These are phyloP conservation scores for Clonostachys rosea DNA, from an alignment of 2,329 filamentous ascomycete species.

Conservation along the genomic window DNA sequence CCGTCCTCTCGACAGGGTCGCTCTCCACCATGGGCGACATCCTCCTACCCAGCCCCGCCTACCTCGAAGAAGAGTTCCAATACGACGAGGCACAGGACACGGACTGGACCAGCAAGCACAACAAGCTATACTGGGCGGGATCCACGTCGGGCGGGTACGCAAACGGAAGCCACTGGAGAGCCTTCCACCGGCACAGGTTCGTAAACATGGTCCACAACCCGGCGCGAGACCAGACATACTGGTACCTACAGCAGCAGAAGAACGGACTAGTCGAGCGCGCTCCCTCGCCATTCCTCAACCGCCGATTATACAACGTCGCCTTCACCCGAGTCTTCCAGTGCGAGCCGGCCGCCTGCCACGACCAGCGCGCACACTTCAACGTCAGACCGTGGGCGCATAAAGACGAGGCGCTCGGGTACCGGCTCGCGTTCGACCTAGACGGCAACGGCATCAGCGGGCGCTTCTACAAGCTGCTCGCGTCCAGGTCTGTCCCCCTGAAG, in stretches of 20 bases:
- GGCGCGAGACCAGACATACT: constrained; percentile 8
- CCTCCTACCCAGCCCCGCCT: constrained; percentile 44
- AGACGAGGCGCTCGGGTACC: constrained; percentile 27
- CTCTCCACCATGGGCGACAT: constrained; percentile 46
- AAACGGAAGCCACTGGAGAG: constrained; percentile 24
- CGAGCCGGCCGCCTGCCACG: constrained; percentile 22
- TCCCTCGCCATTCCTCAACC: constrained; percentile 24
- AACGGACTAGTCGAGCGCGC: constrained; percentile 8
- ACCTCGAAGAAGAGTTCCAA: constrained; percentile 31
- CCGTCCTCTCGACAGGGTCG: constrained; percentile 38
- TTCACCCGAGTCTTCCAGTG: constrained; percentile 44
- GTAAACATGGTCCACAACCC: constrained; percentile 28
- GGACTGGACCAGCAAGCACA: constrained; percentile 41
- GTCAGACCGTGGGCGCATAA: constrained; percentile 21
- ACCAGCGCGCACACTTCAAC: constrained; percentile 22
- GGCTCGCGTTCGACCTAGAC: constrained; percentile 46
- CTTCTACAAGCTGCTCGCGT: constrained; percentile 44
- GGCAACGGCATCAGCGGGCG: constrained; percentile 52
- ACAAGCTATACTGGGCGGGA: constrained; percentile 52
- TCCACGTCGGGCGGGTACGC: constrained; percentile 45
- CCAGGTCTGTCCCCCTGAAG: constrained; percentile 41
- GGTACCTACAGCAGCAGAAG: constrained; percentile 19
- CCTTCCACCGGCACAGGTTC: constrained; percentile 43
- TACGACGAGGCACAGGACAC: constrained; percentile 35
- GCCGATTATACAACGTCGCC: constrained; percentile 32